Evolutionary conservation across 768 basidiomycete species (phyloP).

Genomic region (Calocera cornea): DNA sequence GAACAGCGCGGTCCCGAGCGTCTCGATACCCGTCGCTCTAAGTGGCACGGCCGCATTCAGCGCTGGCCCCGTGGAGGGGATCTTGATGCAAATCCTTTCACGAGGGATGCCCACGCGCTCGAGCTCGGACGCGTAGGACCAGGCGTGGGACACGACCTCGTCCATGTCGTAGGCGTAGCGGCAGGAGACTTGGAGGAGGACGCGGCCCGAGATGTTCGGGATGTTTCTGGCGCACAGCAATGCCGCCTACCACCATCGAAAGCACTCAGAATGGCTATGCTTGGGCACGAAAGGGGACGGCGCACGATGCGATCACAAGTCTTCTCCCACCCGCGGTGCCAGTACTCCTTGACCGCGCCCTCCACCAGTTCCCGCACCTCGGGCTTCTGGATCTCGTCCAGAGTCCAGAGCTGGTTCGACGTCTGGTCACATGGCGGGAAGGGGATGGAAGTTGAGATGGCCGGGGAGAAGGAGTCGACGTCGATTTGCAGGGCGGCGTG

Average conservation of each 20-base stretch:
- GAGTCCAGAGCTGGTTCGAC: not conserved
- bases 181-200: conserved; percentile 3
- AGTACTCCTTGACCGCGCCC: not conserved
- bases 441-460: not conserved
- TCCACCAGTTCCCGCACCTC: not conserved
- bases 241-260: not conserved
- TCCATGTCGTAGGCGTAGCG: not conserved
- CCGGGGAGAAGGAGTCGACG: not conserved
- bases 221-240: not conserved
- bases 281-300: not conserved
- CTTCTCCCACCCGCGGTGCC: not conserved
- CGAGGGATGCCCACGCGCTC: conserved; percentile 18
- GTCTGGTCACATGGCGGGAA: not conserved
- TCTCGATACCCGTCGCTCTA: conserved; percentile 35
- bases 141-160: not conserved
- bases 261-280: too few species aligned
- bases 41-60: conserved; percentile 38
- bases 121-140: not conserved
- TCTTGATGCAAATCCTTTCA: conserved; percentile 44
- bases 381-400: not conserved
- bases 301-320: not conserved
- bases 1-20: conserved; percentile 43
- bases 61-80: conserved; percentile 41
- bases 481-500: not conserved
- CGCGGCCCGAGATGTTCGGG: not conserved